Evolutionary conservation across 305 asterid genomes (phyloP).

Genomic region (Solanum aculeatissimum): DNA sequence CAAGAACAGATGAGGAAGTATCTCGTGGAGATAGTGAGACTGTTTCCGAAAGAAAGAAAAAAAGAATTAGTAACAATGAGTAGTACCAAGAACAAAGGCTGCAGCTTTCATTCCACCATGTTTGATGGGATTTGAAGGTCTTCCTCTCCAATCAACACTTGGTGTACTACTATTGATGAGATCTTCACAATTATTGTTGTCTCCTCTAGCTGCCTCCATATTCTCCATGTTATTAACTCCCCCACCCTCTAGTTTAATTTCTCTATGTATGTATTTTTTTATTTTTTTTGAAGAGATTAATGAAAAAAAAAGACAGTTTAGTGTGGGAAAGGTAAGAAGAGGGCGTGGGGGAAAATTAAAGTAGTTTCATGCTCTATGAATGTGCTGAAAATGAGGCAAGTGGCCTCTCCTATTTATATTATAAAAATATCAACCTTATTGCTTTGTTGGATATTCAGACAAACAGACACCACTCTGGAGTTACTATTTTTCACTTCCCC

Average conservation of each 20-base stretch:
- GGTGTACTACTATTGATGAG: background rate
- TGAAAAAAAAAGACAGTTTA: background rate
- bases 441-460: background rate
- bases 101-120: constrained; percentile 97
- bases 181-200: constrained; percentile 11
- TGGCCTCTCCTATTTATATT: background rate
- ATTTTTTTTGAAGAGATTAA: background rate
- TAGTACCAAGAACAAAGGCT: constrained; percentile 63
- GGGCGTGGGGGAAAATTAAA: background rate
- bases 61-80: background rate
- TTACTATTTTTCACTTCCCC: background rate
- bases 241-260: too few species aligned
- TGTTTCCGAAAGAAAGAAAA: too few species aligned
- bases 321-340: background rate
- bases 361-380: background rate
- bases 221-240: background rate
- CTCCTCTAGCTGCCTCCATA: constrained; percentile 21
- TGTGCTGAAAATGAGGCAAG: background rate
- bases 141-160: constrained; percentile 64
- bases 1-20: too few species aligned
- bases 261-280: too few species aligned
- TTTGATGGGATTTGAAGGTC: constrained; percentile 51
- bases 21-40: too few species aligned
- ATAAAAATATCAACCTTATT: background rate
- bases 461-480: background rate